phyloP scores from a whole-genome alignment of 306 rosid species.

The Canavalia gladiata region DNA sequence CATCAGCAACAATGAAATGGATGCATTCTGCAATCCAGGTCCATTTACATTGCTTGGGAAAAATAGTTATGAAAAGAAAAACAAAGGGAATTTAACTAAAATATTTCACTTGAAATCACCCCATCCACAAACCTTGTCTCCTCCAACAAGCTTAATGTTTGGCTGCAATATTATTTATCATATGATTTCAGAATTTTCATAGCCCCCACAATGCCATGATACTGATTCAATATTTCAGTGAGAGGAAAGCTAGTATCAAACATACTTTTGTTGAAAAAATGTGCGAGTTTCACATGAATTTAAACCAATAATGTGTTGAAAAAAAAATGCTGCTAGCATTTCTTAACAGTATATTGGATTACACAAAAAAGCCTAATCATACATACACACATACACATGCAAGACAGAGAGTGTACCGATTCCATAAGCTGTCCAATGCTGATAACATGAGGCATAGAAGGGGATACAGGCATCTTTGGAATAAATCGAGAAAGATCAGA shows the following conservation, averaged over 20 bases:
- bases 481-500: slow-evolving; percentile 74
- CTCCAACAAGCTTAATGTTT: neutral
- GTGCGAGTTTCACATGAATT: neutral
- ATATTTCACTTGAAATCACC: neutral
- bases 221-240: neutral
- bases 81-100: neutral
- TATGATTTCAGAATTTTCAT: neutral
- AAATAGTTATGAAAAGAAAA: slow-evolving; percentile 7
- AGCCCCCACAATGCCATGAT: neutral
- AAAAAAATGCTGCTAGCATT: neutral
- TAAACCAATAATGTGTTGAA: neutral
- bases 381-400: neutral
- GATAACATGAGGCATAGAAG: slow-evolving; percentile 71
- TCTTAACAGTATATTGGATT: neutral
- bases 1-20: neutral
- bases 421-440: slow-evolving; percentile 94
- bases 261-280: neutral
- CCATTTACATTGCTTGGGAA: neutral
- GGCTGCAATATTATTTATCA: neutral
- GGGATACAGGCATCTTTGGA: slow-evolving; percentile 71
- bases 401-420: slow-evolving; percentile 64
- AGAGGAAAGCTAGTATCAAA: neutral
- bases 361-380: neutral
- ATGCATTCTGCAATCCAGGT: neutral
- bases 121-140: no score